A percentile compares a stretch with the other conserved stretches of the same genome.
phyloP scores from a whole-genome alignment of 2,329 filamentous ascomycete species.

The Fusarium sp. region DNA sequence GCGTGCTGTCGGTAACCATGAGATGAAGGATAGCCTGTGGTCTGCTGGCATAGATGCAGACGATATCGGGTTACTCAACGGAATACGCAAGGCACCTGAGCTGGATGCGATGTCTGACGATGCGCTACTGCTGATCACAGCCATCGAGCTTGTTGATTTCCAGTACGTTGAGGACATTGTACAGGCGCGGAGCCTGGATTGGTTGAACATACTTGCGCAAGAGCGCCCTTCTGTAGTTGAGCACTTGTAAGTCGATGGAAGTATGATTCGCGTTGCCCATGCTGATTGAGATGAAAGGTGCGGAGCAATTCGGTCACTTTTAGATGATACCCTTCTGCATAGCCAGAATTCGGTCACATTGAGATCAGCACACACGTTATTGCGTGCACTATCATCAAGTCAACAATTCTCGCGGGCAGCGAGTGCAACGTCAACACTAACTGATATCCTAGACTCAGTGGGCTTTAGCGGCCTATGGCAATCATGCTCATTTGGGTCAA shows the following conservation, averaged over 20 bases:
- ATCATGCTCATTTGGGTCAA: conserved; percentile 62
- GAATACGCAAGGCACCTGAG: conserved; percentile 43
- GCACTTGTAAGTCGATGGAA: conserved; percentile 62
- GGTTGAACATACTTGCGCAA: conserved; percentile 68
- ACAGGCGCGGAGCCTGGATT: conserved; percentile 68
- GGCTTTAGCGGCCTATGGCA: conserved; percentile 74
- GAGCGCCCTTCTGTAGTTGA: conserved; percentile 67
- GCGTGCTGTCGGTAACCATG: conserved; percentile 66
- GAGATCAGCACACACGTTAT: conserved; percentile 68
- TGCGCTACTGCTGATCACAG: conserved; percentile 70
- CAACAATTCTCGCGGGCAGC: conserved; percentile 61
- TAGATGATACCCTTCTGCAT: conserved; percentile 71
- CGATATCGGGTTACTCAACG: conserved; percentile 45
- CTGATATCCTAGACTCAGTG: conserved; percentile 66
- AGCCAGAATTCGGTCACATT: conserved; percentile 71
- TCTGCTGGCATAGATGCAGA: conserved; percentile 64
- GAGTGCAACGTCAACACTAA: conserved; percentile 60
- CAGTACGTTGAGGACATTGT: conserved; percentile 70
- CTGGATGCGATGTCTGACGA: conserved; percentile 66
- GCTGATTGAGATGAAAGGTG: conserved; percentile 54
- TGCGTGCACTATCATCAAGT: conserved; percentile 68
- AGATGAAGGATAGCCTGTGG: conserved; percentile 72
- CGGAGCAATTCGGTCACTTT: conserved; percentile 65
- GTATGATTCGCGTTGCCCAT: no score
- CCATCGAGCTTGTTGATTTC: conserved; percentile 74